Conservation (phyloP, 805 yeast species). For the Suhomyces vadensis region DNA sequence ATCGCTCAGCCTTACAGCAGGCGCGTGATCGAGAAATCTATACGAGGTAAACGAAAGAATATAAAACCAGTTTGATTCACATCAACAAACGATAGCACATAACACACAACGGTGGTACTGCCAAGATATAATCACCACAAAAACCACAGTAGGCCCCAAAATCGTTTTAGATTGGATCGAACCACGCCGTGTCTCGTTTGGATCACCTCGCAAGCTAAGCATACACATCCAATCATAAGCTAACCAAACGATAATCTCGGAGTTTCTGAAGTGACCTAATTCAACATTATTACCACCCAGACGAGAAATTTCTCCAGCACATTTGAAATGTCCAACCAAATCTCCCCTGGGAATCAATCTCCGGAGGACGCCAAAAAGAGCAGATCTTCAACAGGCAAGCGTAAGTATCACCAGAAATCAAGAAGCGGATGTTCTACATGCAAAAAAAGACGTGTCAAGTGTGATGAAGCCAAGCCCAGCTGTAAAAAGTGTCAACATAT, state of each 20-base stretch:
- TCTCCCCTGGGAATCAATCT: too few species aligned
- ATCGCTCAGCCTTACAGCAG: too few species aligned
- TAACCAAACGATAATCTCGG: too few species aligned
- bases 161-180: too few species aligned
- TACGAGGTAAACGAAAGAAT: neutral
- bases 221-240: too few species aligned
- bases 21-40: conserved; percentile 1
- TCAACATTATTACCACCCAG: conserved; percentile 2
- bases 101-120: too few species aligned
- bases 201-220: too few species aligned
- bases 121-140: too few species aligned
- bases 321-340: neutral
- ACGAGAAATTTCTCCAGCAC: neutral
- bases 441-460: conserved; percentile 85
- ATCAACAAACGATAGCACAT: too few species aligned
- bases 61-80: neutral
- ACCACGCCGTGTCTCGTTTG: too few species aligned
- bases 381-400: conserved; percentile 56
- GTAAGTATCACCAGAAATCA: conserved; percentile 87
- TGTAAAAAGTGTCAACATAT: conserved; percentile 80
- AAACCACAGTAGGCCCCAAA: too few species aligned
- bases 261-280: neutral
- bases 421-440: conserved; percentile 89
- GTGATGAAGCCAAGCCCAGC: conserved; percentile 82
- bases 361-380: conserved; percentile 4